phyloP scores from a whole-genome alignment of 1,284 basidiomycete species.

The Cutaneotrichosporon cutaneum region DNA sequence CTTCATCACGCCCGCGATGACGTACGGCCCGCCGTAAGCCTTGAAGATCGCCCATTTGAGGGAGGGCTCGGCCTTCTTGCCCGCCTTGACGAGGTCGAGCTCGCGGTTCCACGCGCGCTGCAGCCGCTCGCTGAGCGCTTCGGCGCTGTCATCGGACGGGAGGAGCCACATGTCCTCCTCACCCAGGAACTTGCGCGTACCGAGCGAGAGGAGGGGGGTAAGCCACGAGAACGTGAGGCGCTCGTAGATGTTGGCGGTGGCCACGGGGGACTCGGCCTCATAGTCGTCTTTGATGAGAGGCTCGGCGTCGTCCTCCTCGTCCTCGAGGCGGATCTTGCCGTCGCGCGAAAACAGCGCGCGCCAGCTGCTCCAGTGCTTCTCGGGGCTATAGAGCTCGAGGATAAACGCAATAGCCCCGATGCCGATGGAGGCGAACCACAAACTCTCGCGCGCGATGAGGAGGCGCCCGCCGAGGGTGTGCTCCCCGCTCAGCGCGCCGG shows the following conservation, averaged over 20 bases:
- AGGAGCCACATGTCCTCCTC: constrained; percentile 74
- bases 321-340: constrained; percentile 41
- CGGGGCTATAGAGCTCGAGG: constrained; percentile 72
- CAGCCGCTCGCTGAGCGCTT: constrained; percentile 67
- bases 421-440: constrained; percentile 54
- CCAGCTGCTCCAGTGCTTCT: constrained; percentile 50
- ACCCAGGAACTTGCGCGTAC: constrained; percentile 60
- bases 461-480: constrained; percentile 32
- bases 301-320: constrained; percentile 41
- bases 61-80: constrained; percentile 65
- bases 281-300: constrained; percentile 51
- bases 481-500: constrained; percentile 34
- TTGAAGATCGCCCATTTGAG: constrained; percentile 70
- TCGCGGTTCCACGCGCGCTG: constrained; percentile 54
- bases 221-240: constrained; percentile 50
- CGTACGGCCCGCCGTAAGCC: constrained; percentile 77
- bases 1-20: constrained; percentile 69
- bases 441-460: constrained; percentile 37
- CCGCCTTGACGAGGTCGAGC: constrained; percentile 45
- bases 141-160: constrained; percentile 67
- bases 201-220: constrained; percentile 43
- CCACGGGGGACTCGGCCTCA: constrained; percentile 66
- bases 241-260: constrained; percentile 77
- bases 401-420: constrained; percentile 63
- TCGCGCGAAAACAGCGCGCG: constrained; percentile 11